Base-by-base conservation (phyloP, 371 early-diverging fungal genomes). In the Mortierella sp. region DNA sequence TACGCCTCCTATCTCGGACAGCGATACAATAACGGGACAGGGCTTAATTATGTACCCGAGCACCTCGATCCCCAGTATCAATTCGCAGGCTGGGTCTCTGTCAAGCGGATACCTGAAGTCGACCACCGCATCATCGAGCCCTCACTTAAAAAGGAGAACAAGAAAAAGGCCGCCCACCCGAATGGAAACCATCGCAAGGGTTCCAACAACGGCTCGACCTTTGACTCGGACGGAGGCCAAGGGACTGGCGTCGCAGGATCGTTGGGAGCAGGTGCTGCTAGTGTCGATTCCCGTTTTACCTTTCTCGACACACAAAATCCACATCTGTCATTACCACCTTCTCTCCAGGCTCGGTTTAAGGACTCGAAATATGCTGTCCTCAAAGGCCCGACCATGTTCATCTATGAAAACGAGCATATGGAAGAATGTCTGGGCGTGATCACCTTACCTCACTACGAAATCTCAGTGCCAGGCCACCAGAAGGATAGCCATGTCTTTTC, bases 391-490 rank as follows among this genome's bases (percentile, higher is more conserved):
- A 91, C 92, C 21, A 84, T 97, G 62, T 92, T 92, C 57, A 81
- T 97, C 48, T 97, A 97, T 75, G 93, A 94, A 52, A 89, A 90
- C 50, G 96, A 94, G 60, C 83, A 88, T 19, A 89, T 91, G 82
- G 68, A 86, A 44, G 94, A 95, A 60, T 95, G 96, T 72, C 86
- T 89, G 25, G 90, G 90, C n/a, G 92, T 95, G 1, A 89, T 95
- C 26, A 85, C 87, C 14, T 72, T 95, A 58, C 80, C 89, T 19
- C 81, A 93, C 64, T 89, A 90, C 76, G 77, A 77, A 11, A 90
- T 95, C n/a, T 72, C 86, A 6, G 86, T 93, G 37, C 90, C 90
- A 14, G 86, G 85, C 18, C 68, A 82, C 4, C 76, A 90, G 43
- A 81, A 84, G 29, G 90, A 90, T 50, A 81, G 82, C 68, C 89